phyloP scores from a whole-genome alignment of 164 flowering plant genomes.

The Sextonia rubra region DNA sequence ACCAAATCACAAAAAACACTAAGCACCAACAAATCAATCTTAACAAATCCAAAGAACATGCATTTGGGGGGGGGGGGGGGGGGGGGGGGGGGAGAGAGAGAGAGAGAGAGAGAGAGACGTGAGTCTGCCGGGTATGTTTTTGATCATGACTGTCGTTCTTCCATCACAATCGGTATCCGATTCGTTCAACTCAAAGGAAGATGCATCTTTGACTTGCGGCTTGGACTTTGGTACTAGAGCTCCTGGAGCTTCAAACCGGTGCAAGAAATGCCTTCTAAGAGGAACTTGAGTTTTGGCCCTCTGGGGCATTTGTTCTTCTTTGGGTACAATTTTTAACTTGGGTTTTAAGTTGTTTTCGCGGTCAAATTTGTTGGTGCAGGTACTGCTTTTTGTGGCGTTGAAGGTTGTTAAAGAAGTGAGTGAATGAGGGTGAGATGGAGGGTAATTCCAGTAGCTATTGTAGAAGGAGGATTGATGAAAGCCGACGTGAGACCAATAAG shows the following conservation, averaged over 20 bases:
- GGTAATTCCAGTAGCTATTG: neutral
- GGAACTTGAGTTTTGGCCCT: neutral
- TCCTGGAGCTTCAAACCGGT: neutral
- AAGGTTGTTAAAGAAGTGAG: too few species aligned
- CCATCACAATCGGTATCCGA: neutral
- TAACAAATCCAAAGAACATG: neutral
- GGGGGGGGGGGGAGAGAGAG: too few species aligned
- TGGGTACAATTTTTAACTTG: neutral
- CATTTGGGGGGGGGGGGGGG: too few species aligned
- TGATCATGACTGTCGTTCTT: slow-evolving; percentile 20
- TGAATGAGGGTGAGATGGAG: neutral
- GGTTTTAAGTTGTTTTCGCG: neutral
- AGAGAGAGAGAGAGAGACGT: slow-evolving; percentile 8
- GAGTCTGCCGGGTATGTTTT: slow-evolving; percentile 18
- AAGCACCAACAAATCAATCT: neutral
- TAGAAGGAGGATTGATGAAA: neutral
- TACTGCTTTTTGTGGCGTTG: too few species aligned
- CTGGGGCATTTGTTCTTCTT: neutral
- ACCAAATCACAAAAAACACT: neutral
- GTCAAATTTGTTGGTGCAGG: too few species aligned
- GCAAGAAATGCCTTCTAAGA: neutral
- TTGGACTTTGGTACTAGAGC: neutral
- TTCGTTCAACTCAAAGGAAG: neutral
- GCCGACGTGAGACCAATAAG: too few species aligned
- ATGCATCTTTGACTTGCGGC: neutral